These are phyloP conservation scores for Grosmannia clavigera DNA, from an alignment of 2,329 filamentous ascomycete species.

Conservation along the genomic window DNA sequence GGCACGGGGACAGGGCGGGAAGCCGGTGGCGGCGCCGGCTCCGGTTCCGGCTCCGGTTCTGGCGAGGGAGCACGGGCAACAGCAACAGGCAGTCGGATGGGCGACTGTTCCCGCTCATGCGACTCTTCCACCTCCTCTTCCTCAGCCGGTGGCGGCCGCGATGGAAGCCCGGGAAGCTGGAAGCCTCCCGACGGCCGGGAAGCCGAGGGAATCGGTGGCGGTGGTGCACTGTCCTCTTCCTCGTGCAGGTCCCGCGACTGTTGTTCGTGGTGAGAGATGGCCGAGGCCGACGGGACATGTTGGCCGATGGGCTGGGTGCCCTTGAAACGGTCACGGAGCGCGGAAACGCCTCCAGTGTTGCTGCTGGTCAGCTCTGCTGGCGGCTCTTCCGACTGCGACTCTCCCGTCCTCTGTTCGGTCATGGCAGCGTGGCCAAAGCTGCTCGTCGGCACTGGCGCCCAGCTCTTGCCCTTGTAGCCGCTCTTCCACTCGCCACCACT, in stretches of 20 bases:
- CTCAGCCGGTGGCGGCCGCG: slow-evolving; percentile 39
- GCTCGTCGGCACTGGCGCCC: slow-evolving; percentile 70
- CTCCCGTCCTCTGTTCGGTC: slow-evolving; percentile 51
- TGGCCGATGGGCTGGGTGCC: slow-evolving; percentile 58
- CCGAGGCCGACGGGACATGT: slow-evolving; percentile 16
- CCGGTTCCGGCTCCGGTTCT: slow-evolving; percentile 4
- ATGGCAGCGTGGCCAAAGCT: slow-evolving; percentile 52
- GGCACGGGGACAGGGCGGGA: slow-evolving; percentile 42
- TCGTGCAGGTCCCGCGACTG: slow-evolving; percentile 18
- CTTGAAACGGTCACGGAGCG: slow-evolving; percentile 74
- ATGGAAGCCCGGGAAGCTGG: slow-evolving; percentile 65
- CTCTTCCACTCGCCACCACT: slow-evolving; percentile 84
- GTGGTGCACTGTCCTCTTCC: slow-evolving; percentile 35
- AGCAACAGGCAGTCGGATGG: slow-evolving; percentile 76
- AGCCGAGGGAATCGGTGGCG: slow-evolving; percentile 47
- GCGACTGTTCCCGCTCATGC: slow-evolving; percentile 47
- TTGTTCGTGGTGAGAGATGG: not conserved
- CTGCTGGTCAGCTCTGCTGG: slow-evolving; percentile 29
- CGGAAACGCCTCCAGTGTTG: slow-evolving; percentile 52
- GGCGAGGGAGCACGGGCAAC: slow-evolving; percentile 49
- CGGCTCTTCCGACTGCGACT: slow-evolving; percentile 20
- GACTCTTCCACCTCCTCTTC: slow-evolving; percentile 42
- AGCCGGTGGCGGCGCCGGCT: slow-evolving; percentile 25
- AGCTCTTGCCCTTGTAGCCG: slow-evolving; percentile 78
- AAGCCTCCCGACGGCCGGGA: slow-evolving; percentile 65